phyloP scores from a whole-genome alignment of 768 basidiomycete genomes.

The Crucibulum laeve region DNA sequence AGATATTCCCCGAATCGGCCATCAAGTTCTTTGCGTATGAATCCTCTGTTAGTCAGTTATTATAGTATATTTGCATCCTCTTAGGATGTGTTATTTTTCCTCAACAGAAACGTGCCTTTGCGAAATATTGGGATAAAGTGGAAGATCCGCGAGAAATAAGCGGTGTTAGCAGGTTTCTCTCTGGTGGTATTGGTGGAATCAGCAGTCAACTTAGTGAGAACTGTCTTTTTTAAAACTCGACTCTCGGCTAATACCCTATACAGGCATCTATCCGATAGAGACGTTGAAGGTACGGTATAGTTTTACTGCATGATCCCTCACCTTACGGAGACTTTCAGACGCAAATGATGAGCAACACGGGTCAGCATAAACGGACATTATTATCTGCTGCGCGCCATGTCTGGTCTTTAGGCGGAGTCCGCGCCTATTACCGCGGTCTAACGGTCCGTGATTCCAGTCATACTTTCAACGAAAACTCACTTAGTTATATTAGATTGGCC shows the following conservation, averaged over 20 bases:
- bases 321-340: slow-evolving; percentile 41
- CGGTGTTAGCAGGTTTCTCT: slow-evolving; percentile 87
- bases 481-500: slow-evolving; percentile 66
- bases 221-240: slow-evolving; percentile 4
- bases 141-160: slow-evolving; percentile 88
- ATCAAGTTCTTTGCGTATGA: slow-evolving; percentile 98
- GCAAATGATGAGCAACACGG: slow-evolving; percentile 93
- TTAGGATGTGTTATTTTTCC: slow-evolving; percentile 8
- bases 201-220: slow-evolving; percentile 79
- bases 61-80: slow-evolving; percentile 5
- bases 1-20: slow-evolving; percentile 97
- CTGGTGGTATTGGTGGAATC: slow-evolving; percentile 95
- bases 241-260: slow-evolving; percentile 13
- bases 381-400: slow-evolving; percentile 62
- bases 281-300: slow-evolving; percentile 71
- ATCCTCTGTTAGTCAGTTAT: slow-evolving; percentile 62
- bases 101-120: slow-evolving; percentile 88
- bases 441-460: slow-evolving; percentile 50
- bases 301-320: slow-evolving; percentile 5
- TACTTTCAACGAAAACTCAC: slow-evolving; percentile 3
- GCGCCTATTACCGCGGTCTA: slow-evolving; percentile 89
- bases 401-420: slow-evolving; percentile 74
- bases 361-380: slow-evolving; percentile 51
- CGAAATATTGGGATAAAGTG: slow-evolving; percentile 86
- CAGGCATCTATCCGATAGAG: slow-evolving; percentile 96